These are phyloP conservation scores for Alopecurus myosuroides DNA, from an alignment of 176 grass and related monocot species.

Conservation along the genomic window DNA sequence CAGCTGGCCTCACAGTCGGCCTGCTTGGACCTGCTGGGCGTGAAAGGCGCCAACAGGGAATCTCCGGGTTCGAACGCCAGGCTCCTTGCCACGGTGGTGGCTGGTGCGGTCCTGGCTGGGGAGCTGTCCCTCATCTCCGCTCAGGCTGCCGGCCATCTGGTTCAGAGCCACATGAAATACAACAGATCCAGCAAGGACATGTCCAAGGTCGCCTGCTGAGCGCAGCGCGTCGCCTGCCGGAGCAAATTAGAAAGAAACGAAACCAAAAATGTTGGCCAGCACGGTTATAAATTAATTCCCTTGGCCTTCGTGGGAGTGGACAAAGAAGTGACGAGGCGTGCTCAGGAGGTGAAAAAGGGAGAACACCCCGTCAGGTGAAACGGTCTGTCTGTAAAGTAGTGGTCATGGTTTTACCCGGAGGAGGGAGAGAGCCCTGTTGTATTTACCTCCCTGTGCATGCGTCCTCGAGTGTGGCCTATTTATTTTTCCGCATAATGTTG, in stretches of 20 bases:
- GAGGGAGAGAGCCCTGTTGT: neutral
- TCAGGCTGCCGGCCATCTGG: constrained; percentile 83
- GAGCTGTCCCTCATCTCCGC: constrained; percentile 93
- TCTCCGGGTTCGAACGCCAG: constrained; percentile 75
- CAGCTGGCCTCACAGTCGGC: constrained; percentile 87
- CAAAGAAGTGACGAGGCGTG: constrained; percentile 7
- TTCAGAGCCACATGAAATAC: constrained; percentile 94
- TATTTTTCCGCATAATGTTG: neutral
- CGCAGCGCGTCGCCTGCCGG: constrained; percentile 12
- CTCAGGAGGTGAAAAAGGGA: neutral
- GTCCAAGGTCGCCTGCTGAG: constrained; percentile 44
- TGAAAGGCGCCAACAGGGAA: constrained; percentile 76
- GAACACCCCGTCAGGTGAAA: neutral
- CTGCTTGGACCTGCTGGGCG: constrained; percentile 82
- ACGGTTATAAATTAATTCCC: neutral
- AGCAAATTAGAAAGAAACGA: neutral
- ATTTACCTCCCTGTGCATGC: neutral
- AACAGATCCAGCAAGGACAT: constrained; percentile 86
- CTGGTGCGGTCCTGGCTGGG: constrained; percentile 79
- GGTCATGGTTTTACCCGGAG: neutral
- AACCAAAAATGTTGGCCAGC: neutral
- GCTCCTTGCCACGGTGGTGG: constrained; percentile 68
- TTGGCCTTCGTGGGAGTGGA: constrained; percentile 2
- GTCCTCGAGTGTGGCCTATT: neutral
- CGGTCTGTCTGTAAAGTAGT: neutral